These are phyloP conservation scores for Phytopythium litorale DNA, from an alignment of 352 stramenopile species.

Conservation along the genomic window DNA sequence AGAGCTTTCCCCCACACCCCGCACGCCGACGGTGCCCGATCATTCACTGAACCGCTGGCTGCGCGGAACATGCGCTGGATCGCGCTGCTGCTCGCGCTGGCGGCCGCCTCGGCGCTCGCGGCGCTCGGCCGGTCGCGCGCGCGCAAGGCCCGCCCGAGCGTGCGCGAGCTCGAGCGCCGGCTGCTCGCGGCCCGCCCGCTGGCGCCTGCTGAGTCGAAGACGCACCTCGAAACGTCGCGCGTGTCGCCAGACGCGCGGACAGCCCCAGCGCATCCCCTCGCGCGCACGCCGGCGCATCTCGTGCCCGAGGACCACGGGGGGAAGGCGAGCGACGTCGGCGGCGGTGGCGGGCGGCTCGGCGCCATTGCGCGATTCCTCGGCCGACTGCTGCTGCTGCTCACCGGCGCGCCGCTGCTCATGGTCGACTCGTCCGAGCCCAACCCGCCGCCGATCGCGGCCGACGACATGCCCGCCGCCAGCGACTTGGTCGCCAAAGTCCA, in stretches of 20 bases:
- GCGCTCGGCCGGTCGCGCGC: background rate
- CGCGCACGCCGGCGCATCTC: background rate
- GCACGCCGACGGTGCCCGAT: background rate
- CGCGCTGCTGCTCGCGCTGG: background rate
- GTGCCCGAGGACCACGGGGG: background rate
- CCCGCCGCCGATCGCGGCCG: constrained; percentile 7
- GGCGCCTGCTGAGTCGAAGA: constrained; percentile 1
- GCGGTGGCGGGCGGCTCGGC: background rate
- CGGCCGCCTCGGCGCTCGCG: background rate
- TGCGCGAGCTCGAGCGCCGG: background rate
- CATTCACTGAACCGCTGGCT: constrained; percentile 1
- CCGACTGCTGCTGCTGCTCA: constrained; percentile 22
- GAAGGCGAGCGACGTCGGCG: background rate
- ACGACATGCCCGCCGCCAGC: constrained; percentile 19
- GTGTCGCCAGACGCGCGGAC: constrained; percentile 3
- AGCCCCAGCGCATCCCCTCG: constrained; percentile 3
- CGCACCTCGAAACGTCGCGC: background rate
- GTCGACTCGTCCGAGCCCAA: constrained; percentile 26
- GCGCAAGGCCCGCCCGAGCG: background rate
- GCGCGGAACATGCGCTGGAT: constrained; percentile 1
- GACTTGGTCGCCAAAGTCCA: background rate
- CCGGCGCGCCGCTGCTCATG: constrained; percentile 24
- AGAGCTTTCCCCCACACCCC: background rate
- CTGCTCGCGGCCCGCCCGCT: background rate
- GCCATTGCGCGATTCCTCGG: constrained; percentile 39